Base-by-base conservation (phyloP, 805 yeast species). In the Candida sphagnicola region DNA sequence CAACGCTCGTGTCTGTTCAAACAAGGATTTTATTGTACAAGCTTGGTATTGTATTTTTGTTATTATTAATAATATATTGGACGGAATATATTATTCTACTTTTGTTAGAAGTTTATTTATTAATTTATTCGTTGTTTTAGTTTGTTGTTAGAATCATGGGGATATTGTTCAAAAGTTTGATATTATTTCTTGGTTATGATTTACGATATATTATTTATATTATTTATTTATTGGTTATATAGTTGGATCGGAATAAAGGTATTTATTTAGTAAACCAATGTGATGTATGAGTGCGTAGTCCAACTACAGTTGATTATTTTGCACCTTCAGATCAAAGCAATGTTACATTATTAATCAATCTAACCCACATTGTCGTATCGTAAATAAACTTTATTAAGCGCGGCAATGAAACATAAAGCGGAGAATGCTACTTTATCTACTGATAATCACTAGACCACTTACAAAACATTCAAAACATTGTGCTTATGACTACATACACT, bases 201-300 rank as follows among this genome's bases (percentile, higher is more conserved):
- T 12, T 26, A 26, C 29, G 29, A 26, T 13, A 26, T 13, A 26
- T 26, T 26, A 21, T 21, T 8, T 21, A 21, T 21, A 21, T n/a
- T n/a, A 21, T 21, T 21, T 26, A 26, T 26, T 26, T 26, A 26
- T 26, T 26, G 29, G 29, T 26, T 26, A 26, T 10, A 26, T 26
- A 26, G 29, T 26, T 26, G 29, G 29, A 26, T 26, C 29, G 29
- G 29, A 26, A 26, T 26, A 26, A 26, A 26, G 29, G 29, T 26
- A 21, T 21, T 21, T 21, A 21, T 21, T 21, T 21, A 21, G 24
- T 21, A 21, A 21, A n/a, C n/a, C n/a, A n/a, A n/a, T n/a, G 24
- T 21, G 10, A 21, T 10, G 8, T 10, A 21, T 10, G 10, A 21
- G 24, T 21, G 24, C 6, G 24, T n/a, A n/a, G n/a, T n/a, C n/a